A percentile compares a stretch with the other conserved stretches of the same genome.
Evolutionary conservation across 1,139 yeast species (phyloP).

Genomic region (Candida sanyaensis): DNA sequence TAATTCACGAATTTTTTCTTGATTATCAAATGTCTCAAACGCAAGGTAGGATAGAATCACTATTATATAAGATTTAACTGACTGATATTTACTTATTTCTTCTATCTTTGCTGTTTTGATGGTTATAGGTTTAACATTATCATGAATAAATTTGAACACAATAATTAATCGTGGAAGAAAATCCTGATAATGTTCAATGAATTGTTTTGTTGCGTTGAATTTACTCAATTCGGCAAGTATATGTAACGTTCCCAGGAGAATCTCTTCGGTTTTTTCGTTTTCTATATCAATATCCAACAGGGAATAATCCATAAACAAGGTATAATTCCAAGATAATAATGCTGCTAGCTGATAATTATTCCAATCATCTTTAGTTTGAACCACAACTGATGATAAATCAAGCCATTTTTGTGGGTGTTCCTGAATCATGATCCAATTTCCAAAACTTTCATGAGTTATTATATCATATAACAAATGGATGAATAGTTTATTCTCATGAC

Average conservation of each 20-base stretch:
- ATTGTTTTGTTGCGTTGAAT: conserved; percentile 52
- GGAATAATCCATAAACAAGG: conserved; percentile 30
- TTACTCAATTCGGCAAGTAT: conserved; percentile 53
- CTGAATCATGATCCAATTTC: conserved; percentile 18
- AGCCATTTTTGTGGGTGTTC: conserved; percentile 11
- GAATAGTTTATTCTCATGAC: conserved; percentile 15
- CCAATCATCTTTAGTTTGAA: conserved; percentile 57
- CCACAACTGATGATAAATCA: conserved; percentile 19
- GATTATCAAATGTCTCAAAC: conserved; percentile 53
- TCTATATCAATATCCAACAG: conserved; percentile 16
- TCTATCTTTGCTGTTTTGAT: conserved; percentile 32
- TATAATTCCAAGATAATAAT: conserved; percentile 56
- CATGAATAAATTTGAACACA: conserved; percentile 51
- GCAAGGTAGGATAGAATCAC: conserved; percentile 62
- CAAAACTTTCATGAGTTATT: conserved; percentile 26
- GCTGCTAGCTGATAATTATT: conserved; percentile 50
- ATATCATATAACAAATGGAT: conserved; percentile 17
- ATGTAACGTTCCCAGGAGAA: conserved; percentile 40
- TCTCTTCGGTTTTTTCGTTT: conserved; percentile 16
- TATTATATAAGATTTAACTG: conserved; percentile 58
- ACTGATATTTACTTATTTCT: conserved; percentile 51
- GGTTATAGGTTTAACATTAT: conserved; percentile 39
- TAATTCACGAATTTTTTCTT: conserved; percentile 63
- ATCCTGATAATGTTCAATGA: conserved; percentile 43
- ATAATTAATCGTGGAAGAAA: conserved; percentile 47